Evolutionary conservation across 2,329 filamentous ascomycete genomes (phyloP).

Genomic region (Aspergillus sp.): DNA sequence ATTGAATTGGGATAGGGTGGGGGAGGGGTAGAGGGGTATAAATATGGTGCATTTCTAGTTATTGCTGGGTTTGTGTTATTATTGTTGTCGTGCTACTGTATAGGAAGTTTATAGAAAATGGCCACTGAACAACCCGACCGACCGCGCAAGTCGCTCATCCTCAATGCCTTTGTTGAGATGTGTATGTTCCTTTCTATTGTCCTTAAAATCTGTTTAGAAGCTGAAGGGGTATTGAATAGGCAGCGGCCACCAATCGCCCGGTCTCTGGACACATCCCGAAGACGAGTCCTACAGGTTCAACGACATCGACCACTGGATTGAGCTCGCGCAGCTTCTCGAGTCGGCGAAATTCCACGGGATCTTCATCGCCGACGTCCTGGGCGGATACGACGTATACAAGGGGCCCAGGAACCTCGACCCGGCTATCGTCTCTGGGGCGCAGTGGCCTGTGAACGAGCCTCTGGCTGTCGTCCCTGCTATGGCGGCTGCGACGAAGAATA

Average conservation of each 20-base stretch:
- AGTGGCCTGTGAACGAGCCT: constrained; percentile 72
- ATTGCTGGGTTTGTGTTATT: not conserved
- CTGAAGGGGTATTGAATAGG: no score
- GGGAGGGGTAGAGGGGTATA: not conserved
- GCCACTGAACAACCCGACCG: not conserved
- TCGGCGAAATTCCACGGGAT: constrained; percentile 65
- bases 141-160: constrained; percentile 48
- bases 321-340: constrained; percentile 61
- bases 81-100: not conserved
- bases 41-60: not conserved
- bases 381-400: constrained; percentile 69
- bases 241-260: constrained; percentile 55
- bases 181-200: constrained; percentile 29
- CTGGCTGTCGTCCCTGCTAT: constrained; percentile 64
- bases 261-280: constrained; percentile 64
- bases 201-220: no score
- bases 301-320: constrained; percentile 60
- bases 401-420: constrained; percentile 60
- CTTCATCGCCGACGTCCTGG: constrained; percentile 67
- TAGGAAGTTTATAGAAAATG: not conserved
- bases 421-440: constrained; percentile 62
- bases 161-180: constrained; percentile 55
- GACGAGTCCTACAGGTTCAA: constrained; percentile 65
- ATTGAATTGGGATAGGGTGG: not conserved
- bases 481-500: constrained; percentile 65